Evolutionary conservation across 257 asterid genomes (phyloP).

Genomic region (Lycium ferocissimum): DNA sequence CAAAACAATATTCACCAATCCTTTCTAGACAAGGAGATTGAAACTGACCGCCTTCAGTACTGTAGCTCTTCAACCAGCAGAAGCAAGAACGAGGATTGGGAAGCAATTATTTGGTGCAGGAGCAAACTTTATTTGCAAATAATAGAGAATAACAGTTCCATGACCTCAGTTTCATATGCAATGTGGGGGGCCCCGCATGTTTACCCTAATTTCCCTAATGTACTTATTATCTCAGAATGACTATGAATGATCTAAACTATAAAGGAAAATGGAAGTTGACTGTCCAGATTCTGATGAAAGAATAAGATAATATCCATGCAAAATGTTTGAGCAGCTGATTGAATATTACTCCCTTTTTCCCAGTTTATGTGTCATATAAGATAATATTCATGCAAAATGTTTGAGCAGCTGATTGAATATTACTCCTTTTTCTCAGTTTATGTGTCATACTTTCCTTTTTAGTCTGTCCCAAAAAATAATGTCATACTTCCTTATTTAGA

Average conservation of each 20-base stretch:
- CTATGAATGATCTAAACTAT: background rate
- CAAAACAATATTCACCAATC: constrained; percentile 5
- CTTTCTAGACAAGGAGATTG: background rate
- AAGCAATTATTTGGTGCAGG: background rate
- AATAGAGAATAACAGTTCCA: constrained; percentile 16
- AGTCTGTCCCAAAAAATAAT: background rate
- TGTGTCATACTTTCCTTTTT: background rate
- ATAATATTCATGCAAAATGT: constrained; percentile 20
- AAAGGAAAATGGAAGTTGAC: constrained; percentile 21
- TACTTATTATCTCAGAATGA: background rate
- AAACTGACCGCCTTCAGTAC: background rate
- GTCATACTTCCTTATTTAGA: background rate
- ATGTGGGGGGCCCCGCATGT: background rate
- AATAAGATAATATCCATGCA: constrained; percentile 14
- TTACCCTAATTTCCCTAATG: background rate
- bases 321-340: background rate
- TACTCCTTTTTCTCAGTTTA: background rate
- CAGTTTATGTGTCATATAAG: background rate
- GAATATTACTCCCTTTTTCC: background rate
- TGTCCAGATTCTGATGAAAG: constrained; percentile 21
- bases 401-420: background rate
- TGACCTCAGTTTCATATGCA: constrained; percentile 9
- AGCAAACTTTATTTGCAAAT: constrained; percentile 8
- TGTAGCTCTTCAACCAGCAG: constrained; percentile 16
- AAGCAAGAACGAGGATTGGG: constrained; percentile 15